Conservation (phyloP, 208 protist genomes). For the Naegleria lovaniensis region DNA sequence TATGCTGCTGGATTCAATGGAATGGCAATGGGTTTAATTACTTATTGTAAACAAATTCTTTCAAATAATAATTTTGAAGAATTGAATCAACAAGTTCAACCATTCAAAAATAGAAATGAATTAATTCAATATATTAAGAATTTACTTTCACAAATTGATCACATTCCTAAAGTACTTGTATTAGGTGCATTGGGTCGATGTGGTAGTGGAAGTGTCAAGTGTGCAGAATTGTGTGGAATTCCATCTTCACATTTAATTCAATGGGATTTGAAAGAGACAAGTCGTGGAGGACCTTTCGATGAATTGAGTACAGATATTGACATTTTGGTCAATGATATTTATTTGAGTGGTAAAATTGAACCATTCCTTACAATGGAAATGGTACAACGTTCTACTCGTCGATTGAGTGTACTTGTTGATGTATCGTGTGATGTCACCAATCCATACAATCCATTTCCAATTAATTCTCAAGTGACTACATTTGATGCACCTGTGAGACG, state of each 20-base stretch:
- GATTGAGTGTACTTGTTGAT: conserved; percentile 47
- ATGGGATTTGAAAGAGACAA: conserved; percentile 58
- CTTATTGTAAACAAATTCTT: conserved; percentile 36
- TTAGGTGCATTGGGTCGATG: conserved; percentile 36
- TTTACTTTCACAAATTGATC: not conserved
- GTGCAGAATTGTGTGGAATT: conserved; percentile 28
- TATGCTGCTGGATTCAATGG: conserved; percentile 54
- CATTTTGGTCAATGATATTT: conserved; percentile 63
- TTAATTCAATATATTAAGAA: not conserved
- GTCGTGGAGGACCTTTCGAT: conserved; percentile 52
- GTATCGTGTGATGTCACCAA: conserved; percentile 58
- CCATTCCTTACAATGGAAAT: conserved; percentile 53
- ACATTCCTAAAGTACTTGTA: conserved; percentile 30
- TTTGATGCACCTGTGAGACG: conserved; percentile 44
- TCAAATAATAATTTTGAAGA: not conserved
- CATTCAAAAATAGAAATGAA: conserved; percentile 24
- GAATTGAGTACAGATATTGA: conserved; percentile 44
- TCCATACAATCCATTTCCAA: conserved; percentile 56
- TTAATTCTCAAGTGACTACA: conserved; percentile 51
- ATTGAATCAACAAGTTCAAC: not conserved
- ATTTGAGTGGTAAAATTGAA: conserved; percentile 46
- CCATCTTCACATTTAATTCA: conserved; percentile 34
- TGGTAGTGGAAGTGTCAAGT: conserved; percentile 36
- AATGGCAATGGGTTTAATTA: conserved; percentile 40
- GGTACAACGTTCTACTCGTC: not conserved